Conservation (phyloP, 139 green algal genomes). For the Astrephomene gubernaculifera region DNA sequence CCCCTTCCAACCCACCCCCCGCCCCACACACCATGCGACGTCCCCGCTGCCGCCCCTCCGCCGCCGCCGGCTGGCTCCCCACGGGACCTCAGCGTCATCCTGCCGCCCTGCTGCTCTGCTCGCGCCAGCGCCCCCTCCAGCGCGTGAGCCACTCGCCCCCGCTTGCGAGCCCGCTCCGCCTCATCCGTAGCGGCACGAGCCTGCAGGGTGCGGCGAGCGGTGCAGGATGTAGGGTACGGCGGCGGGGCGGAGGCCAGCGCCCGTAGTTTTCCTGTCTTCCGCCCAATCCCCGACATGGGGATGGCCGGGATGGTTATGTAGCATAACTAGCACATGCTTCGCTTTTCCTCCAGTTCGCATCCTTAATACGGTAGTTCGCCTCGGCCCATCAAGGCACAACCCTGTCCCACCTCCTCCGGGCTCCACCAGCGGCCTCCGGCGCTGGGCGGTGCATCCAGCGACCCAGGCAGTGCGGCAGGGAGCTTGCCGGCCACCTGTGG, state of each 20-base stretch:
- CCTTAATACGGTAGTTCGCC: too few relatives aligned
- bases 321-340: too few relatives aligned
- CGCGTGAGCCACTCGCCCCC: conserved; percentile 49
- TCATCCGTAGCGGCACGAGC: conserved; percentile 43
- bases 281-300: too few relatives aligned
- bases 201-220: background rate
- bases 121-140: conserved; percentile 54
- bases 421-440: conserved; percentile 41
- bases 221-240: background rate
- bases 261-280: too few relatives aligned
- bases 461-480: conserved; percentile 1
- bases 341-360: too few relatives aligned
- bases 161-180: conserved; percentile 40
- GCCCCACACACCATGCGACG: background rate
- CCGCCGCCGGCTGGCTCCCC: background rate
- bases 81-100: conserved; percentile 47
- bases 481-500: conserved; percentile 7
- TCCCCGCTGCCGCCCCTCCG: background rate
- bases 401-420: conserved; percentile 40
- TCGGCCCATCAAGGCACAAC: background rate
- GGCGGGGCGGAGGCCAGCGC: too few relatives aligned
- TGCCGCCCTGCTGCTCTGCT: conserved; percentile 48
- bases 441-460: background rate
- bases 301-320: too few relatives aligned
- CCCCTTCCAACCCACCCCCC: background rate